Base-by-base conservation (phyloP, 257 asterid species). In the Parsonsia alboflavescens region DNA sequence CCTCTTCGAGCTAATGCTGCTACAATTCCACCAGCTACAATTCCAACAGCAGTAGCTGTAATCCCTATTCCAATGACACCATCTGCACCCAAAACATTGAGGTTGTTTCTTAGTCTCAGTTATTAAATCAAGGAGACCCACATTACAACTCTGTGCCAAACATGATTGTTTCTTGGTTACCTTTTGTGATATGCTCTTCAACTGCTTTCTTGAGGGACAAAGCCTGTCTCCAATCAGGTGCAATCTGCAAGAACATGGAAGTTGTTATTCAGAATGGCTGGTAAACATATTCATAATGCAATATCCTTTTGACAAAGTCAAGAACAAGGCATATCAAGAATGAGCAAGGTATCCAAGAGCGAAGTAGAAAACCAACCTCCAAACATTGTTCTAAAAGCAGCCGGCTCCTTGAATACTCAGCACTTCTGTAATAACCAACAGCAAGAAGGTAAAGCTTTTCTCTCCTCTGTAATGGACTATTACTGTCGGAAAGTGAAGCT, bases 151-250 rank as follows among this genome's bases (percentile, higher is more conserved):
- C 67, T 10, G 2, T 11, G 11, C 1, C 36, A 11, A 28, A 33
- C 26, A 7, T 46, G 10, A 46, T 1, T 9, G 50, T 46, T 46
- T 46, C 50, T 48, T 36, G 1, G 30, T 58, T 73, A 90, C 96
- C 95, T 84, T 90, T 90, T 17, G 88, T 92, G 17, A 92, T 76
- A 79, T 81, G 81, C 41, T 90, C 93, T 79, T 87, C 90, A 33
- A 90, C 84, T 5, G 85, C 75, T 81, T 86, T 84, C 87, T 85
- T 87, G 44, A 92, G 86, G 63, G 87, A 80, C 64, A 85, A 77
- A 63, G 97, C 93, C 82, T 90, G 95, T 73, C 93, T 87, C 92
- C 92, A 89, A 72, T 89, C 91, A 0, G 94, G 93, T 56, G 89
- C 92, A 85, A 91, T 89, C 97, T 91, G 62, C 70, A 54, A 72